Percentiles rank a stretch among this genome's conserved stretches.
Conservation (phyloP, 768 basidiomycete genomes). For the Zangia roseola region DNA sequence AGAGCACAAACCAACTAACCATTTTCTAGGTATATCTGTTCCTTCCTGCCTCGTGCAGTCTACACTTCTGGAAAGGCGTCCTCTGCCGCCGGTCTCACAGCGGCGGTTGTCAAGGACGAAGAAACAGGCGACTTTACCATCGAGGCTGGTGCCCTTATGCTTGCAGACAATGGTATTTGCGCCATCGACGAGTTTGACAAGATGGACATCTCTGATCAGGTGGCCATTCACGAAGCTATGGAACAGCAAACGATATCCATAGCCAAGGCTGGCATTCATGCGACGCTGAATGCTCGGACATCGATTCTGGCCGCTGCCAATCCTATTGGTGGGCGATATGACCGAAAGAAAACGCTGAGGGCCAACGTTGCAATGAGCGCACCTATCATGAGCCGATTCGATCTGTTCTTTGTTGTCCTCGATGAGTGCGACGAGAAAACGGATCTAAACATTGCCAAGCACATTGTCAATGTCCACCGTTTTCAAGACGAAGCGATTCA, state of each 20-base stretch:
- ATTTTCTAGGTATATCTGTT: slow-evolving; percentile 82
- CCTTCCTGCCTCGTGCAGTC: slow-evolving; percentile 95
- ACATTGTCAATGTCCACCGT: slow-evolving; percentile 97
- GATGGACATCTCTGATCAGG: slow-evolving; percentile 98
- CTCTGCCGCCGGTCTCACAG: slow-evolving; percentile 97
- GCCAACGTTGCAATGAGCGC: slow-evolving; percentile 97
- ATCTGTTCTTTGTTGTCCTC: slow-evolving; percentile 96
- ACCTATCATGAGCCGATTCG: slow-evolving; percentile 98
- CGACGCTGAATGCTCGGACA: slow-evolving; percentile 95
- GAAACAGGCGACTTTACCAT: slow-evolving; percentile 99
- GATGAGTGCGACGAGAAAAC: slow-evolving; percentile 95
- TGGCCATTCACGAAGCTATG: slow-evolving; percentile 99
- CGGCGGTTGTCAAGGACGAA: slow-evolving; percentile 97
- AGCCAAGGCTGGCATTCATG: slow-evolving; percentile 98
- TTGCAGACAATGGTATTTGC: slow-evolving; percentile 98
- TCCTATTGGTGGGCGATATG: slow-evolving; percentile 95
- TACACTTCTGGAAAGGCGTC: slow-evolving; percentile 99
- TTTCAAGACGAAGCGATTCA: slow-evolving; percentile 93
- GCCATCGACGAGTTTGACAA: slow-evolving; percentile 99
- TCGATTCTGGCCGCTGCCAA: slow-evolving; percentile 98
- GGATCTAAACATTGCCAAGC: slow-evolving; percentile 90
- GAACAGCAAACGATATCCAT: slow-evolving; percentile 99
- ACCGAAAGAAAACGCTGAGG: slow-evolving; percentile 87
- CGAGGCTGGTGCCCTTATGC: slow-evolving; percentile 98
- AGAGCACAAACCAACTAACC: background rate